phyloP scores from a whole-genome alignment of 2,329 filamentous ascomycete genomes.

The Didymellaceae sp. region DNA sequence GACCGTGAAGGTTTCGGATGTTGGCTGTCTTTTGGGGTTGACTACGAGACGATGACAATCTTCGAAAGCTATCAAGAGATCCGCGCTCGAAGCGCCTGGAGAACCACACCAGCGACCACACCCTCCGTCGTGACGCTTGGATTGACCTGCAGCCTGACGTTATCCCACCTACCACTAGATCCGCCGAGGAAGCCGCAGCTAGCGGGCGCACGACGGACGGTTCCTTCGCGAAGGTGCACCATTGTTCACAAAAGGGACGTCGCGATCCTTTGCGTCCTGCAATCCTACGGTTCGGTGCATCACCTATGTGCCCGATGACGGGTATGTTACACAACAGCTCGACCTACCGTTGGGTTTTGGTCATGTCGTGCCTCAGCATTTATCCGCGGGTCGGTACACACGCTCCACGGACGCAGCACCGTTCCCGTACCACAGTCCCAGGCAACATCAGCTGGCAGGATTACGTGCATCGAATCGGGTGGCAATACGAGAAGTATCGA shows the following conservation, averaged over 20 bases:
- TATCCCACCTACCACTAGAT: slow-evolving; percentile 6
- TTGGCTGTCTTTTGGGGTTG: not conserved
- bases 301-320: slow-evolving; percentile 1
- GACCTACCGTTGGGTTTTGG: slow-evolving; percentile 4
- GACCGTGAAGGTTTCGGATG: slow-evolving; percentile 3
- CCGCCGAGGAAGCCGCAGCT: slow-evolving; percentile 10
- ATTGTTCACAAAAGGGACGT: slow-evolving; percentile 18
- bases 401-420: slow-evolving; percentile 19
- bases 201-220: slow-evolving; percentile 4
- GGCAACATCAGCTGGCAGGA: not conserved
- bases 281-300: slow-evolving; percentile 27
- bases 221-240: slow-evolving; percentile 15
- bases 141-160: slow-evolving; percentile 8
- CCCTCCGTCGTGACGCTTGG: not conserved
- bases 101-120: not conserved
- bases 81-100: slow-evolving; percentile 9
- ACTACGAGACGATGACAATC: not conserved
- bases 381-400: slow-evolving; percentile 19
- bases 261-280: slow-evolving; percentile 14
- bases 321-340: slow-evolving; percentile 7
- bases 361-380: slow-evolving; percentile 22
- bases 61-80: not conserved
- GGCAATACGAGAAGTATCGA: too few species aligned
- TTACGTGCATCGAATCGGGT: too few species aligned
- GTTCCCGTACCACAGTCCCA: slow-evolving; percentile 9